A percentile compares a stretch with the other conserved stretches of the same genome.
These are phyloP conservation scores for Yamadazyma sp. DNA, from an alignment of 805 yeast species.

Conservation along the genomic window DNA sequence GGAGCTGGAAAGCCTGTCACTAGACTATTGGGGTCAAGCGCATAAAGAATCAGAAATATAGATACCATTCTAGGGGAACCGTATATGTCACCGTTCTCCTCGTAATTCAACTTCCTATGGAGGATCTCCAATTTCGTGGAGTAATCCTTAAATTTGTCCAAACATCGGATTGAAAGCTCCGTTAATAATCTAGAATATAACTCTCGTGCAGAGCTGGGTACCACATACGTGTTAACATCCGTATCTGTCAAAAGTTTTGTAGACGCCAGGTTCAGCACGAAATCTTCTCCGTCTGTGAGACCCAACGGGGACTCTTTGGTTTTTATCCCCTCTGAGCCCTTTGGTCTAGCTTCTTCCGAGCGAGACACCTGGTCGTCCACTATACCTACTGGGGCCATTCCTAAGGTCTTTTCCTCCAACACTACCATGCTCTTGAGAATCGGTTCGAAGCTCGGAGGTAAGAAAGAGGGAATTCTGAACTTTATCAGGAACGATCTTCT, in stretches of 20 bases:
- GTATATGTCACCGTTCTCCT: constrained; percentile 29
- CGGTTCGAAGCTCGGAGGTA: constrained; percentile 31
- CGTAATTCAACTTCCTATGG: constrained; percentile 46
- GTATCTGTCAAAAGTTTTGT: constrained; percentile 33
- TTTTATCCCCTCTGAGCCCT: constrained; percentile 14
- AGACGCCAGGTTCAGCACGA: constrained; percentile 35
- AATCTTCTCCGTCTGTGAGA: constrained; percentile 18
- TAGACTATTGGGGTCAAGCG: constrained; percentile 11
- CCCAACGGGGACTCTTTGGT: not conserved
- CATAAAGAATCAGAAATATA: constrained; percentile 32
- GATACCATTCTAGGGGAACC: constrained; percentile 34
- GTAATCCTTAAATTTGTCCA: constrained; percentile 38
- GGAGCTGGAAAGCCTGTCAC: too few relatives aligned
- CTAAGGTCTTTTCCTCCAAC: constrained; percentile 30
- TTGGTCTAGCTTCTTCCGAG: constrained; percentile 21
- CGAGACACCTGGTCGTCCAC: constrained; percentile 31
- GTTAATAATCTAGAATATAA: constrained; percentile 36
- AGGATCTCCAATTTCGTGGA: constrained; percentile 44
- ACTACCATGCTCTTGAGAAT: constrained; percentile 25
- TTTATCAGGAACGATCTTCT: constrained; percentile 45
- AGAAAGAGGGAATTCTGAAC: constrained; percentile 54
- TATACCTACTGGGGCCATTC: constrained; percentile 40
- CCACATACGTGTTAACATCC: constrained; percentile 35
- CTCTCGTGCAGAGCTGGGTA: constrained; percentile 36
- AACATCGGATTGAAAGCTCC: constrained; percentile 39